Conservation (phyloP, 106 monocot genomes). For the Triglochin maritima region DNA sequence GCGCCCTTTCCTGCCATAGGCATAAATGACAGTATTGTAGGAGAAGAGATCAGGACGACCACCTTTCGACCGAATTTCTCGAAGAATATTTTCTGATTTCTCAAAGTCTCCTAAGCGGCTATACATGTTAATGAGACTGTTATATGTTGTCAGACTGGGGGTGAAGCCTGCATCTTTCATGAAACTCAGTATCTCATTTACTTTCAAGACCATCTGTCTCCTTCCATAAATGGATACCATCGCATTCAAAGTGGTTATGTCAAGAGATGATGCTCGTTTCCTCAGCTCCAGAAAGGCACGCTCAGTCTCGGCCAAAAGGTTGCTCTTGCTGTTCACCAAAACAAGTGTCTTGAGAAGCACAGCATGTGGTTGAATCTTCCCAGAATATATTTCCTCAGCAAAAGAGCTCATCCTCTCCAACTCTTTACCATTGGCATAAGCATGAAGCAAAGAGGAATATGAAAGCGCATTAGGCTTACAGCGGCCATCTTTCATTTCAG, state of each 20-base stretch:
- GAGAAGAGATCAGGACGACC: constrained; percentile 67
- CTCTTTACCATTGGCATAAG: constrained; percentile 80
- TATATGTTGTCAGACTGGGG: constrained; percentile 69
- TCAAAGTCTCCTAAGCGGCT: constrained; percentile 55
- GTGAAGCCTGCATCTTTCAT: constrained; percentile 65
- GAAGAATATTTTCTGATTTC: constrained; percentile 54
- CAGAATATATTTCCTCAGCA: constrained; percentile 59
- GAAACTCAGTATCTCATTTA: constrained; percentile 57
- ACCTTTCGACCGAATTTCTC: constrained; percentile 59
- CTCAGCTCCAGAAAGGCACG: constrained; percentile 61
- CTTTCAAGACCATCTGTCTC: constrained; percentile 62
- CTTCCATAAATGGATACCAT: constrained; percentile 93
- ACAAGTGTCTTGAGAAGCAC: constrained; percentile 84
- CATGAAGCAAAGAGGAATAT: constrained; percentile 87
- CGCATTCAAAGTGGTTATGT: constrained; percentile 84
- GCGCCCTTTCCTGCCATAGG: constrained; percentile 64
- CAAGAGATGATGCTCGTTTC: constrained; percentile 60
- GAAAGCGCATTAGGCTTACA: constrained; percentile 75
- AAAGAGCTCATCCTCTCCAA: constrained; percentile 35
- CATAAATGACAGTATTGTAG: constrained; percentile 86
- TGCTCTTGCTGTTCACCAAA: constrained; percentile 81
- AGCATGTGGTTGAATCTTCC: constrained; percentile 45
- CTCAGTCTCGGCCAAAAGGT: constrained; percentile 62
- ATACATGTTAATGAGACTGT: constrained; percentile 79
- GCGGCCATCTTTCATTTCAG: constrained; percentile 63